Conservation (phyloP, 129 eudicot species). For the Solidago caesia region DNA sequence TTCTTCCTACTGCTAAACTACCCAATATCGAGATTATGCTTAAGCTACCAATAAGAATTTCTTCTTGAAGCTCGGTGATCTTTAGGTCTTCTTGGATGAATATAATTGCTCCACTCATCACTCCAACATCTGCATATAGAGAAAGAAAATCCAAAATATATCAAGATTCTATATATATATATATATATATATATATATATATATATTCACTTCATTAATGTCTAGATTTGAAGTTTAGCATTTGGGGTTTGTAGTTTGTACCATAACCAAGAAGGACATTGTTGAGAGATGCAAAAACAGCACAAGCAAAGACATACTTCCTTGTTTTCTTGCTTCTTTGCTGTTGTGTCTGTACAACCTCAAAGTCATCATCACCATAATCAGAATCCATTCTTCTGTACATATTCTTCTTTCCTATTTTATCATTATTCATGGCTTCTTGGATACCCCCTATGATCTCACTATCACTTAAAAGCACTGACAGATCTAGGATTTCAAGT, state of each 20-base stretch:
- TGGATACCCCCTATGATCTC: conserved; percentile 31
- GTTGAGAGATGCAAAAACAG: conserved; percentile 77
- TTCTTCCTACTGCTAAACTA: conserved; percentile 66
- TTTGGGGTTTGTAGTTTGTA: conserved; percentile 17
- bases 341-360: conserved; percentile 35
- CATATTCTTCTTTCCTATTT: conserved; percentile 47
- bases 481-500: too few relatives aligned
- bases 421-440: conserved; percentile 43
- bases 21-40: conserved; percentile 73
- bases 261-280: conserved; percentile 84
- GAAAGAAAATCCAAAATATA: neutral
- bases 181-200: too few relatives aligned
- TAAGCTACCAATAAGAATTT: conserved; percentile 66
- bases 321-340: conserved; percentile 39
- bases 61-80: conserved; percentile 67
- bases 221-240: too few relatives aligned
- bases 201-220: neutral
- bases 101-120: conserved; percentile 87
- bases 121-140: conserved; percentile 66
- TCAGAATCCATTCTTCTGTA: conserved; percentile 61
- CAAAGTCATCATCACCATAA: conserved; percentile 33
- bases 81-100: conserved; percentile 72
- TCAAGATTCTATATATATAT: too few relatives aligned
- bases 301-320: conserved; percentile 72
- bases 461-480: too few relatives aligned